phyloP scores from a whole-genome alignment of 768 basidiomycete genomes.

The Russula sp. region DNA sequence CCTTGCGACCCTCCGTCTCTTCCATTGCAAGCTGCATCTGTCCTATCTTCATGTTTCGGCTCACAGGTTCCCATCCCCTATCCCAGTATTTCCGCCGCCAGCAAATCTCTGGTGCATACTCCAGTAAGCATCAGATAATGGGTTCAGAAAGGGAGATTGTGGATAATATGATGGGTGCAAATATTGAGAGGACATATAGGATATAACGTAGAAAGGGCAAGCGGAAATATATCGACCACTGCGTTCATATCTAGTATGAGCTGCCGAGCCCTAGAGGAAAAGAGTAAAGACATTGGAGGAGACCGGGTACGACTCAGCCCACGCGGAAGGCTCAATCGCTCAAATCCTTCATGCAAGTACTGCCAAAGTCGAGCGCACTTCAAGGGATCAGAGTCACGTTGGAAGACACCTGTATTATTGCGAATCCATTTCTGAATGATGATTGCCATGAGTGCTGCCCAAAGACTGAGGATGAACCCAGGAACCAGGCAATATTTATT shows the following conservation, averaged over 20 bases:
- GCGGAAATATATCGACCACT: not conserved
- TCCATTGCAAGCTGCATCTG: too few species aligned
- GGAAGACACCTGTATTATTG: too few species aligned
- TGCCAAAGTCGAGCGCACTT: not conserved
- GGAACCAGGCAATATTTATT: not conserved
- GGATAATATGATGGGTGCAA: too few species aligned
- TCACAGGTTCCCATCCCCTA: too few species aligned
- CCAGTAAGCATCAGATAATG: too few species aligned
- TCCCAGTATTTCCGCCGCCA: too few species aligned
- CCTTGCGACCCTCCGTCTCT: too few species aligned
- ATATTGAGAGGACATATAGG: not conserved
- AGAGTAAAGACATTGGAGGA: not conserved
- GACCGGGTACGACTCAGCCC: not conserved
- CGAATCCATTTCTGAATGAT: too few species aligned
- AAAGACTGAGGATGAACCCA: not conserved
- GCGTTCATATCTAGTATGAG: not conserved
- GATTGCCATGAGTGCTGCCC: too few species aligned
- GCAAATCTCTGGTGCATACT: too few species aligned
- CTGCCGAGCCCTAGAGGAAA: not conserved
- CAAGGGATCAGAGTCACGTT: not conserved
- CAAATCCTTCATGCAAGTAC: not conserved
- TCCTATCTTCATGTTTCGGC: too few species aligned
- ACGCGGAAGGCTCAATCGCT: not conserved
- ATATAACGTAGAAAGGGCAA: not conserved
- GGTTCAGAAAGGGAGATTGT: too few species aligned